Percentiles rank a stretch among this genome's conserved stretches.
These are phyloP conservation scores for Cenococcum geophilum DNA, from an alignment of 495 filamentous ascomycete genomes.

Conservation along the genomic window DNA sequence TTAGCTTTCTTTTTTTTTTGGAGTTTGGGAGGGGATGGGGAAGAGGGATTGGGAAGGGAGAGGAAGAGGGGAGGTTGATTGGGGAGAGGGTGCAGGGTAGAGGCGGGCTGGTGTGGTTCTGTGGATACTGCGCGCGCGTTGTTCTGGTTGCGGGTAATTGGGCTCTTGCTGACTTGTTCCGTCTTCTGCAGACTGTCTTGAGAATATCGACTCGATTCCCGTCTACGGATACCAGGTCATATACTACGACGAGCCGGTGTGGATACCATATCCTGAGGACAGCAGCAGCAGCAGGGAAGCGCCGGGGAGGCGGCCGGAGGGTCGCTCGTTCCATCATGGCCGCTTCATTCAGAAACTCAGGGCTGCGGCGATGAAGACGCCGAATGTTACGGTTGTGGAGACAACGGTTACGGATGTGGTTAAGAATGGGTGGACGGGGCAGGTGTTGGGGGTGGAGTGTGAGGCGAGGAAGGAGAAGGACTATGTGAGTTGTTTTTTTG, in stretches of 20 bases:
- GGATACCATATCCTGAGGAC: conserved; percentile 60
- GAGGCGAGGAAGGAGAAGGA: conserved; percentile 57
- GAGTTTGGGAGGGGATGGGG: no score
- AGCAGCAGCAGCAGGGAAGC: conserved; percentile 18
- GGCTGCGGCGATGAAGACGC: conserved; percentile 31
- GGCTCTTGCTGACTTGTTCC: neutral
- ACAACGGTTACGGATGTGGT: conserved; percentile 45
- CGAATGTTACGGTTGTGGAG: conserved; percentile 48
- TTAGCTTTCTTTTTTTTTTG: conserved; percentile 1
- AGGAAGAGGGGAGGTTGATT: neutral
- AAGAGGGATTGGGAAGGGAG: no score
- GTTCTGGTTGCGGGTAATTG: neutral
- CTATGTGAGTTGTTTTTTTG: conserved; percentile 28
- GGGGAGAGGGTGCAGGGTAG: neutral
- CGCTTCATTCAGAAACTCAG: conserved; percentile 42
- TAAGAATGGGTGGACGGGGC: conserved; percentile 37
- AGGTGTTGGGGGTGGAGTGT: conserved; percentile 68
- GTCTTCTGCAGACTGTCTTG: conserved; percentile 57
- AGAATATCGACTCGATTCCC: conserved; percentile 78
- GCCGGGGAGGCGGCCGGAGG: conserved; percentile 36
- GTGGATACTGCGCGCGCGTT: no score
- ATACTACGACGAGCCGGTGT: conserved; percentile 72
- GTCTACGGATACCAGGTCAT: conserved; percentile 82
- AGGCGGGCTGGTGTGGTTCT: neutral
- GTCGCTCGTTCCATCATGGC: conserved; percentile 44